These are phyloP conservation scores for Jaminaea rosea DNA, from an alignment of 1,284 basidiomycete genomes.

Conservation along the genomic window DNA sequence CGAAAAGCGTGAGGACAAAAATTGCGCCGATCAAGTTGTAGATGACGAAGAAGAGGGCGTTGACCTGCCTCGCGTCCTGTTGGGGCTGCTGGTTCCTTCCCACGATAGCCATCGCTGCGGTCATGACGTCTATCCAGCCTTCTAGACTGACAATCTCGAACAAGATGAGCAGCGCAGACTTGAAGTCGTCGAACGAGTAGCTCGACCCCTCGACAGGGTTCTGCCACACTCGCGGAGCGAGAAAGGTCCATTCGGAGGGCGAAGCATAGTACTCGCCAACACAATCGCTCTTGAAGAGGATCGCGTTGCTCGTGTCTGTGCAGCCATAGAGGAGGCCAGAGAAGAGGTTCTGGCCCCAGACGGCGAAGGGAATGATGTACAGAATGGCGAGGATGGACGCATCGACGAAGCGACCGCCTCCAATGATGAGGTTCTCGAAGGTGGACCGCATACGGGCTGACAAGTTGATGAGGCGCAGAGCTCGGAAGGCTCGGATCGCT, in stretches of 20 bases:
- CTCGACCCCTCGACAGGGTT: constrained; percentile 73
- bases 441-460: constrained; percentile 65
- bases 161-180: constrained; percentile 74
- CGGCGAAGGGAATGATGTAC: constrained; percentile 88
- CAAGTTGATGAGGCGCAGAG: constrained; percentile 75
- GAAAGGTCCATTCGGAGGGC: constrained; percentile 56
- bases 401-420: constrained; percentile 74
- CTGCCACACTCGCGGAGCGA: constrained; percentile 76
- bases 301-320: constrained; percentile 59
- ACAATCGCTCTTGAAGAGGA: constrained; percentile 60
- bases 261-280: constrained; percentile 59
- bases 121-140: constrained; percentile 92
- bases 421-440: constrained; percentile 83
- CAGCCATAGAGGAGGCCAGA: constrained; percentile 73
- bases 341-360: constrained; percentile 95
- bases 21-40: constrained; percentile 88
- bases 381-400: constrained; percentile 85
- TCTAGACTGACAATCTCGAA: constrained; percentile 93
- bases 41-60: constrained; percentile 84
- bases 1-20: constrained; percentile 55
- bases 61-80: constrained; percentile 38
- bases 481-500: constrained; percentile 78
- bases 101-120: constrained; percentile 68
- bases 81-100: constrained; percentile 50
- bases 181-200: constrained; percentile 87